Base-by-base conservation (phyloP, 129 eudicot genomes). In the Heracleum sosnowskyi region DNA sequence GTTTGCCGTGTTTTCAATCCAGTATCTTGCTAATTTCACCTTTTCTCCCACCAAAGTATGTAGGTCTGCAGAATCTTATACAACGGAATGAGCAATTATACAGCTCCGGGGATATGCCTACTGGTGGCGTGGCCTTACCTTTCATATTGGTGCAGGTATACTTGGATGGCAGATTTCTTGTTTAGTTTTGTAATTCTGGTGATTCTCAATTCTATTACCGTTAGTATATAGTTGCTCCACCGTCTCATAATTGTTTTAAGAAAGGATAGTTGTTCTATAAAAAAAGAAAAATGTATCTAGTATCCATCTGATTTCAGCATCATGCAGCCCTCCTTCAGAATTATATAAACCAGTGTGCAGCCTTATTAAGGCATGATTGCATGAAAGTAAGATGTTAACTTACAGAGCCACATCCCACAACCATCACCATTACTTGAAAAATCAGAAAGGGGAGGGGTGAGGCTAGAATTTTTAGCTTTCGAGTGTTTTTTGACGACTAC, bases 111-210 rank as follows among this genome's bases (percentile, higher is more conserved):
- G 85, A 89, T 84, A 84, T 86, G 74, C 97, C 97, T 76, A 86
- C 81, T 69, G 89, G 93, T 5, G 97, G 97, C 33, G 94, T 93
- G 60, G 89, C 95, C 75, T 87, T 93, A 79, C 98, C 98, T 60
- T 93, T 93, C 81, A 93, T 93, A 63, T 82, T 93, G 60, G 97
- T 93, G 69, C 98, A 93, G 96, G 98, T 93, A 83, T 9, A 42
- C 26, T 66, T 77, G 60, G 44, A 71, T 57, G 77, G 33, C 60
- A 26, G 47, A 15, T 81, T 40, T 68, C 70, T 39, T 36, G 33
- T 39, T 22, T 64, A 7, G 68, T 33, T 11, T 33, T 69, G 29
- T 20, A 12, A 22, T 24, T 39, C 29, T 7, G 24, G 63, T 55
- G 35, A 39, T 76, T 34, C 46, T 12, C 11, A 41, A 40, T 37